A percentile compares a stretch with the other conserved stretches of the same genome.
These are phyloP conservation scores for Aspergillus kassunensis DNA, from an alignment of 495 filamentous ascomycete genomes.

Conservation along the genomic window DNA sequence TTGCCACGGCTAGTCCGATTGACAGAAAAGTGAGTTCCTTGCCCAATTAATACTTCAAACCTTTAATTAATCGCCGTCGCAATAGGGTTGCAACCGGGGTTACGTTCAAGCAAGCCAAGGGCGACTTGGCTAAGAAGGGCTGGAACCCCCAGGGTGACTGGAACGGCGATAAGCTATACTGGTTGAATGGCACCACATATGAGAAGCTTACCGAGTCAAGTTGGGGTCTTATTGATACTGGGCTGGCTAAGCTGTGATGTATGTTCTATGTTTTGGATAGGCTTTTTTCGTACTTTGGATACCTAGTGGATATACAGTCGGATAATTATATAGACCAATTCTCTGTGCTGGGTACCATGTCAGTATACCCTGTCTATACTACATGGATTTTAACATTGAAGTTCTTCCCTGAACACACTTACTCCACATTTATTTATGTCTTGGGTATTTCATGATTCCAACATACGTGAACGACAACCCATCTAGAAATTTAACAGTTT, in stretches of 20 bases:
- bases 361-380: too few relatives aligned
- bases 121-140: conserved; percentile 41
- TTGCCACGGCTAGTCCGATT: conserved; percentile 47
- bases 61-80: background rate
- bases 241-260: conserved; percentile 42
- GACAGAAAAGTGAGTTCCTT: conserved; percentile 41
- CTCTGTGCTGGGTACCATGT: too few relatives aligned
- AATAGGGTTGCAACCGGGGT: conserved; percentile 45
- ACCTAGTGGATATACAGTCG: too few relatives aligned
- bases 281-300: background rate
- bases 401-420: too few relatives aligned
- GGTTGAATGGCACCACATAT: conserved; percentile 44
- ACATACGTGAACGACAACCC: too few relatives aligned
- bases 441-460: too few relatives aligned
- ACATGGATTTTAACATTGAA: too few relatives aligned
- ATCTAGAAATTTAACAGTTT: too few relatives aligned
- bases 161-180: conserved; percentile 42
- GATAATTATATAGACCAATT: too few relatives aligned
- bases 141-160: conserved; percentile 39
- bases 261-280: background rate
- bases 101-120: conserved; percentile 52
- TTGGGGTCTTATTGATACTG: conserved; percentile 45
- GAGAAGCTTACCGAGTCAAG: conserved; percentile 33
- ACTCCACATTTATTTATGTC: too few relatives aligned
- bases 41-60: background rate